A percentile compares a stretch with the other conserved stretches of the same genome.
These are phyloP conservation scores for Malassezia sp. DNA, from an alignment of 1,284 basidiomycete species.

Conservation along the genomic window DNA sequence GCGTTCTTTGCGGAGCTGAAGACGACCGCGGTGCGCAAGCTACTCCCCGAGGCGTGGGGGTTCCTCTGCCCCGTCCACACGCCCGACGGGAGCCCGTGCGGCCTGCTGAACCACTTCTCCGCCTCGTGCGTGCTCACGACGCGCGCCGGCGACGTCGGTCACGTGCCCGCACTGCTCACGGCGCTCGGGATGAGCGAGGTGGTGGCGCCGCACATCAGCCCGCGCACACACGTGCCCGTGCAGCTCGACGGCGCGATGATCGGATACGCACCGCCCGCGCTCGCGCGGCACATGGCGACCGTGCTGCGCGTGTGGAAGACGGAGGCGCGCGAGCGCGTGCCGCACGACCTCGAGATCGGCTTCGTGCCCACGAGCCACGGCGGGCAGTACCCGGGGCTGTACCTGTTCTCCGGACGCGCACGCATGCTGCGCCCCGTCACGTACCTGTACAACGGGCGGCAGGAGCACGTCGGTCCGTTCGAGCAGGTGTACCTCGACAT, in stretches of 20 bases:
- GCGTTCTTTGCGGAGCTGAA: slow-evolving; percentile 99
- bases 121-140: slow-evolving; percentile 87
- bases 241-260: slow-evolving; percentile 90
- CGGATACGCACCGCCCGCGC: slow-evolving; percentile 74
- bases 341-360: slow-evolving; percentile 90
- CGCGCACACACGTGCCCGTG: slow-evolving; percentile 68
- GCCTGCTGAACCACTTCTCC: slow-evolving; percentile 91
- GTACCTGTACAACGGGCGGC: slow-evolving; percentile 69
- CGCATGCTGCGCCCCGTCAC: slow-evolving; percentile 98
- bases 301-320: slow-evolving; percentile 92
- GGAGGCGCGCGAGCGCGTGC: slow-evolving; percentile 63
- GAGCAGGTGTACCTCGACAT: slow-evolving; percentile 99
- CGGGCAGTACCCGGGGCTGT: slow-evolving; percentile 93
- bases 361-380: slow-evolving; percentile 77
- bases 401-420: slow-evolving; percentile 74
- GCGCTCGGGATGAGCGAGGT: slow-evolving; percentile 89
- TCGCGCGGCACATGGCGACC: slow-evolving; percentile 69
- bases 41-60: slow-evolving; percentile 96
- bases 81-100: slow-evolving; percentile 94
- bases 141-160: slow-evolving; percentile 60
- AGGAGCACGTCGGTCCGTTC: slow-evolving; percentile 88
- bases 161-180: slow-evolving; percentile 70
- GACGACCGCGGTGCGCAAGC: slow-evolving; percentile 92
- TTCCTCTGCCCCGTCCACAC: slow-evolving; percentile 99
- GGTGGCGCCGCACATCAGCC: slow-evolving; percentile 65